Conservation (phyloP, 805 yeast species). For the Lipomyces japonicus region DNA sequence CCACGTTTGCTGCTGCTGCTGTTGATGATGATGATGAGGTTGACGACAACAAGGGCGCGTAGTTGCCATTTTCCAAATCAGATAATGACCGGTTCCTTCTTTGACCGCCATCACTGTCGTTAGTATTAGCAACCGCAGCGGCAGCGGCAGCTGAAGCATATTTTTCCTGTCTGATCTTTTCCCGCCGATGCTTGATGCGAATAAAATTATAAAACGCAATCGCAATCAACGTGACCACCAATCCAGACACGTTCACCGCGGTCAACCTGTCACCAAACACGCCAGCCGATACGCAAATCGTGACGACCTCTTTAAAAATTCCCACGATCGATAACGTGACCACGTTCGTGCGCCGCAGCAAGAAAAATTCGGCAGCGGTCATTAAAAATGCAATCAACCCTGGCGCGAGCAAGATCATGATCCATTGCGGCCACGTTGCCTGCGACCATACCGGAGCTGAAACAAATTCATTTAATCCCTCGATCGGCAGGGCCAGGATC, state of each 20-base stretch:
- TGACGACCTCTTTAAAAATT: constrained; percentile 83
- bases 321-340: constrained; percentile 88
- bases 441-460: constrained; percentile 59
- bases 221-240: constrained; percentile 68
- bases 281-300: constrained; percentile 65
- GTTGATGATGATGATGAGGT: neutral
- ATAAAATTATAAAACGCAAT: constrained; percentile 73
- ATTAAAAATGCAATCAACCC: constrained; percentile 84
- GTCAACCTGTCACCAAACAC: constrained; percentile 73
- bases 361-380: constrained; percentile 58
- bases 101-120: neutral
- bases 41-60: neutral
- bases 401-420: constrained; percentile 64
- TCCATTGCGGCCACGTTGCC: constrained; percentile 55
- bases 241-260: constrained; percentile 65
- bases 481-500: constrained; percentile 60
- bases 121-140: neutral
- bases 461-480: constrained; percentile 58
- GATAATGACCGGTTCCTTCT: too few species aligned
- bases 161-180: constrained; percentile 11
- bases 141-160: neutral
- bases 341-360: constrained; percentile 76
- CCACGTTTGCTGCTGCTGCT: neutral
- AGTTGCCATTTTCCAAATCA: too few species aligned
- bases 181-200: constrained; percentile 22